These are phyloP conservation scores for Fusarium acutatum DNA, from an alignment of 2,329 filamentous ascomycete genomes.

Conservation along the genomic window DNA sequence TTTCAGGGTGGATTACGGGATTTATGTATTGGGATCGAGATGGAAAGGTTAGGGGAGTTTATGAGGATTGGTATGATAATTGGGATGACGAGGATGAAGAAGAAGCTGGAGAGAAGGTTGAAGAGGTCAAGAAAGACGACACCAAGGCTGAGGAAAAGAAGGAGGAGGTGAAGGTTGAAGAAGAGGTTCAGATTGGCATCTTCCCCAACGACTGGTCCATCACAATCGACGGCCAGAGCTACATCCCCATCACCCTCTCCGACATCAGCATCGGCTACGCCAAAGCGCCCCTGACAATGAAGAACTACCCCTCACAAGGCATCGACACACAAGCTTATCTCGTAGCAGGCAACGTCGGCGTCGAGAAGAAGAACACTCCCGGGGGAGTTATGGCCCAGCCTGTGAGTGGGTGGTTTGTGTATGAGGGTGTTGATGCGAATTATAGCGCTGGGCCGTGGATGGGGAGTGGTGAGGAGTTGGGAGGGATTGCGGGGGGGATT, in stretches of 20 bases:
- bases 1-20: slow-evolving; percentile 59
- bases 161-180: not conserved
- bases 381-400: slow-evolving; percentile 45
- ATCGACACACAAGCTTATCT: slow-evolving; percentile 46
- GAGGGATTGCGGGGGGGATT: slow-evolving; percentile 14
- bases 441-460: slow-evolving; percentile 22
- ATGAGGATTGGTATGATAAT: not conserved
- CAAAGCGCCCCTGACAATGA: slow-evolving; percentile 50
- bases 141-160: not conserved
- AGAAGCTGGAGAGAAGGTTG: not conserved
- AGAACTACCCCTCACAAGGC: slow-evolving; percentile 41
- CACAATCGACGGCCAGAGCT: slow-evolving; percentile 44
- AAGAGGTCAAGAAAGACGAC: not conserved
- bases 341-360: slow-evolving; percentile 50
- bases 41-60: slow-evolving; percentile 38
- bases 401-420: slow-evolving; percentile 53
- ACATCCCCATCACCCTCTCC: slow-evolving; percentile 33
- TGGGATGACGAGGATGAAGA: not conserved
- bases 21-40: slow-evolving; percentile 56
- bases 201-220: slow-evolving; percentile 8
- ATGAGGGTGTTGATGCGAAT: slow-evolving; percentile 46
- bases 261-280: slow-evolving; percentile 51
- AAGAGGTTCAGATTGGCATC: not conserved
- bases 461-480: slow-evolving; percentile 37
- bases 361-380: slow-evolving; percentile 38